These are phyloP conservation scores for Rubia yunnanensis DNA, from an alignment of 257 asterid species.

Conservation along the genomic window DNA sequence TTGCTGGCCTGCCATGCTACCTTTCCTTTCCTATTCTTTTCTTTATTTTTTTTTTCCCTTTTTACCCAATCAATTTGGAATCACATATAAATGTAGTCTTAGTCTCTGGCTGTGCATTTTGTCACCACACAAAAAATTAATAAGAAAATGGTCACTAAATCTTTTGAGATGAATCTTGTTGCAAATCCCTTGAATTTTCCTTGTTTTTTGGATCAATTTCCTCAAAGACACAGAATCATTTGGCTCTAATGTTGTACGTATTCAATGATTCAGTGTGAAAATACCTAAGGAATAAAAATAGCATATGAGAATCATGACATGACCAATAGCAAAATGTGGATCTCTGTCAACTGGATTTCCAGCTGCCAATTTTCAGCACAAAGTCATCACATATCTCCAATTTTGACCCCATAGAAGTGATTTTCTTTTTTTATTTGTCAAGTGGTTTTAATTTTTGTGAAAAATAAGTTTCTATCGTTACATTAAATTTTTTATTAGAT, in stretches of 20 bases:
- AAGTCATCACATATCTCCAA: background rate
- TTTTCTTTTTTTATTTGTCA: no score
- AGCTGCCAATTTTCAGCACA: slow-evolving; percentile 9
- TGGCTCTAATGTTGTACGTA: background rate
- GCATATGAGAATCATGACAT: background rate
- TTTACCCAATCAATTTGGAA: slow-evolving; percentile 1
- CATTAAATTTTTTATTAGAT: no score
- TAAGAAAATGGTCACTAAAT: background rate
- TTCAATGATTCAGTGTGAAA: background rate
- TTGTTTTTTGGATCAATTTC: background rate
- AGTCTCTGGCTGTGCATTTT: background rate
- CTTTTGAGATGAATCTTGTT: slow-evolving; percentile 6
- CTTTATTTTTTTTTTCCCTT: background rate
- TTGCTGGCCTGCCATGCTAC: slow-evolving; percentile 17
- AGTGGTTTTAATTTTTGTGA: no score
- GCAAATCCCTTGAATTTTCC: background rate
- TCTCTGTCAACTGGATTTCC: slow-evolving; percentile 1
- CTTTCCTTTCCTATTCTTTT: slow-evolving; percentile 10
- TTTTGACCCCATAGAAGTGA: no score
- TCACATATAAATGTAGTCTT: background rate
- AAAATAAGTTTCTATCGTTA: no score
- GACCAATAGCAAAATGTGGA: slow-evolving; percentile 6
- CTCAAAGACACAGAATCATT: background rate
- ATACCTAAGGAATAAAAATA: slow-evolving; percentile 1
- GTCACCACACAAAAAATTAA: background rate